A percentile compares a stretch with the other conserved stretches of the same genome.
These are phyloP conservation scores for Heliamphora pulchella DNA, from an alignment of 179 eudicot genomes.

Conservation along the genomic window DNA sequence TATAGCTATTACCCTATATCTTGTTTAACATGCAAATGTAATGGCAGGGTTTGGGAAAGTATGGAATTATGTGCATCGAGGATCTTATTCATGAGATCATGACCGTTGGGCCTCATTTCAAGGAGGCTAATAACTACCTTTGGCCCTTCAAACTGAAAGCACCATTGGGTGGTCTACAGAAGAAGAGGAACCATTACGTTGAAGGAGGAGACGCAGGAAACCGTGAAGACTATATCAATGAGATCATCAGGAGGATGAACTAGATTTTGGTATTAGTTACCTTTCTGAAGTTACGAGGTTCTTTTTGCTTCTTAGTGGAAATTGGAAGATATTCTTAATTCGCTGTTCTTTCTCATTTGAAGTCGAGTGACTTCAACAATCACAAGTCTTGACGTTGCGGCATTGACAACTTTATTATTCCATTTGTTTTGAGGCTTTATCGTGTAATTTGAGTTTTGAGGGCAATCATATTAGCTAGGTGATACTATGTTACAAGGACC, in stretches of 20 bases:
- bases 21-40: too few species aligned
- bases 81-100: conserved; percentile 81
- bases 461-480: too few species aligned
- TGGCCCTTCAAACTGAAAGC: conserved; percentile 85
- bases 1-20: too few species aligned
- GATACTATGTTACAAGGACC: too few species aligned
- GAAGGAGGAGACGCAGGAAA: conserved; percentile 97
- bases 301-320: conserved; percentile 1
- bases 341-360: neutral
- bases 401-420: too few species aligned
- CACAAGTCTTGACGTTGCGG: too few species aligned
- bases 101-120: conserved; percentile 82
- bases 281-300: conserved; percentile 4
- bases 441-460: too few species aligned
- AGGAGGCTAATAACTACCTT: conserved; percentile 78
- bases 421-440: too few species aligned
- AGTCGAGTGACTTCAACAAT: too few species aligned
- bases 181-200: conserved; percentile 83
- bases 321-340: neutral
- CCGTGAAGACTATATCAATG: conserved; percentile 65
- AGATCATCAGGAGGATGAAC: conserved; percentile 88
- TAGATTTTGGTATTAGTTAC: conserved; percentile 28
- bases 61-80: conserved; percentile 72
- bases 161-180: conserved; percentile 73
- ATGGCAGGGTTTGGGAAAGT: conserved; percentile 57